Evolutionary conservation across 2,329 filamentous ascomycete genomes (phyloP).

Genomic region (Dendryphion nanum): DNA sequence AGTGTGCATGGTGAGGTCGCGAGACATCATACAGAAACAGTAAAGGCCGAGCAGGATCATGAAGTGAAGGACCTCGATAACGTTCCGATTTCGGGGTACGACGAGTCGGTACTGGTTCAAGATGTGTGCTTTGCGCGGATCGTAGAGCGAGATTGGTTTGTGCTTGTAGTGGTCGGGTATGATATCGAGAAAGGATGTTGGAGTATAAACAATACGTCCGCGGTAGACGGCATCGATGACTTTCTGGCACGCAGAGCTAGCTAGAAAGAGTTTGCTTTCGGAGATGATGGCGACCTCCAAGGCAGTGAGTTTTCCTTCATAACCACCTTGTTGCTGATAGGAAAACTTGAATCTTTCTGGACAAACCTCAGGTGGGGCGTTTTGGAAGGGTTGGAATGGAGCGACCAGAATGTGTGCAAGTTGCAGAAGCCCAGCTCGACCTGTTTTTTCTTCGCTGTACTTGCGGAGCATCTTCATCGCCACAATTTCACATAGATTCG

Average conservation of each 20-base stretch:
- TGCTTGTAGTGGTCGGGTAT: conserved; percentile 84
- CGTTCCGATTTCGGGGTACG: conserved; percentile 74
- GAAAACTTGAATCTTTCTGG: conserved; percentile 53
- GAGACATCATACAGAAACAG: conserved; percentile 67
- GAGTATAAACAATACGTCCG: conserved; percentile 78
- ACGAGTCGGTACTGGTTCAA: conserved; percentile 84
- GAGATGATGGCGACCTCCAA: conserved; percentile 81
- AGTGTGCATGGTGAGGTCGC: conserved; percentile 49
- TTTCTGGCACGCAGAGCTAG: conserved; percentile 75
- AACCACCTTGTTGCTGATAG: conserved; percentile 46
- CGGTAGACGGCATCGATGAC: conserved; percentile 81
- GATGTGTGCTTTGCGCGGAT: conserved; percentile 70
- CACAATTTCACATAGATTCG: conserved; percentile 75
- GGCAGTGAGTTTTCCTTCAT: conserved; percentile 66
- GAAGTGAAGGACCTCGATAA: conserved; percentile 75
- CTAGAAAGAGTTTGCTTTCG: conserved; percentile 75
- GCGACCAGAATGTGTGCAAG: conserved; percentile 78
- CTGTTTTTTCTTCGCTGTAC: conserved; percentile 75
- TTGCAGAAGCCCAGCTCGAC: conserved; percentile 67
- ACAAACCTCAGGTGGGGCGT: conserved; percentile 67
- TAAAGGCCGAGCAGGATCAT: conserved; percentile 67
- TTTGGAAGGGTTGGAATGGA: conserved; percentile 83
- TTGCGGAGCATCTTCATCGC: conserved; percentile 75
- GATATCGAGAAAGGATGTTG: conserved; percentile 77
- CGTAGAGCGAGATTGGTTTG: conserved; percentile 77